Conservation (phyloP, 495 filamentous ascomycete species). For the Aspergillus ostianus region DNA sequence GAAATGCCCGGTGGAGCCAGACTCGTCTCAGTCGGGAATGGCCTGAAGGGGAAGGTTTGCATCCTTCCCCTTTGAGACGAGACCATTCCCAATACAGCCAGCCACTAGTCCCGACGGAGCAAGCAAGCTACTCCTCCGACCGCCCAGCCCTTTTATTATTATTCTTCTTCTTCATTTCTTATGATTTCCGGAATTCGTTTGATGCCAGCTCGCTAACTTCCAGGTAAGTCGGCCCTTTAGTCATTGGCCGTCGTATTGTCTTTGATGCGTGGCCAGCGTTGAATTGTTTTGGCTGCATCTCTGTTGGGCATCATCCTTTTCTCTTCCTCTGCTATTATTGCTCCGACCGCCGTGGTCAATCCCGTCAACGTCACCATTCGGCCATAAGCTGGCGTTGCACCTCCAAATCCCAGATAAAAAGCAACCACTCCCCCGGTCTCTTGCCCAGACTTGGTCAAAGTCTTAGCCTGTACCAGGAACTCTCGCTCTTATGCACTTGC, state of each 20-base stretch:
- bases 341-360: not conserved
- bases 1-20: no score
- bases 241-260: no score
- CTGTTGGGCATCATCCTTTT: not conserved
- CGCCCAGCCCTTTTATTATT: no score
- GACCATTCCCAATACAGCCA: not conserved
- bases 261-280: not conserved
- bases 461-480: not conserved
- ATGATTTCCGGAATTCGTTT: no score
- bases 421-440: not conserved
- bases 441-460: not conserved
- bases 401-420: not conserved
- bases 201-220: no score
- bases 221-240: no score
- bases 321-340: not conserved
- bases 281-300: not conserved
- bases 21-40: not conserved
- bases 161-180: no score
- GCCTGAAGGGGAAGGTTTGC: not conserved
- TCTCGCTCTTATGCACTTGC: not conserved
- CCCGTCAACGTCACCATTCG: constrained; percentile 5
- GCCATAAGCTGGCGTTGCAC: not conserved
- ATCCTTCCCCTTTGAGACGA: not conserved
- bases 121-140: not conserved
- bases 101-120: not conserved